phyloP scores from a whole-genome alignment of 2,329 filamentous ascomycete genomes.

The Diaporthe velutina region DNA sequence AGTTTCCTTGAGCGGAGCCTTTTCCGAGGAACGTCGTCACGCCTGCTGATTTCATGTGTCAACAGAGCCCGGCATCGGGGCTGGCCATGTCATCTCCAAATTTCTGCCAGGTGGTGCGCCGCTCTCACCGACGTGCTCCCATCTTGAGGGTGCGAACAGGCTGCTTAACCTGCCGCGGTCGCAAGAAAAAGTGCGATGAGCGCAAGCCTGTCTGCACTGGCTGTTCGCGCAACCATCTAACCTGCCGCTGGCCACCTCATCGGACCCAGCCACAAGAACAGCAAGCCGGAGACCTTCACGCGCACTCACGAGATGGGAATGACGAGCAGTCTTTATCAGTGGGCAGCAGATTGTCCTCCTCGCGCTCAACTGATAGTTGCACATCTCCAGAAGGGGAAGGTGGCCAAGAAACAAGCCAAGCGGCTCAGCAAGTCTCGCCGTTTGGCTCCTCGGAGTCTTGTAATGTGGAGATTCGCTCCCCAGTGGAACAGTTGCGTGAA shows the following conservation, averaged over 20 bases:
- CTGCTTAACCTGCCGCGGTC: not conserved
- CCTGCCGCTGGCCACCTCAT: not conserved
- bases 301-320: not conserved
- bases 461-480: not conserved
- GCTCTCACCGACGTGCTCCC: not conserved
- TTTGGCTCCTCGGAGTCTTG: not conserved
- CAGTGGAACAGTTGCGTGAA: not conserved
- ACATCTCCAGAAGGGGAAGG: not conserved
- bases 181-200: not conserved
- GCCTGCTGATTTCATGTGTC: not conserved
- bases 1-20: no score
- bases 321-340: not conserved
- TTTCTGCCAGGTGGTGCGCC: not conserved
- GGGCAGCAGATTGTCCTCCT: not conserved
- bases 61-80: not conserved
- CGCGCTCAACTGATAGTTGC: not conserved
- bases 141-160: not conserved
- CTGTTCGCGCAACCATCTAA: not conserved
- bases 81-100: not conserved
- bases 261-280: not conserved
- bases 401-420: not conserved
- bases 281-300: not conserved
- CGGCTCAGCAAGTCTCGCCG: not conserved
- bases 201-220: not conserved
- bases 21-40: not conserved